Evolutionary conservation across 2,329 filamentous ascomycete genomes (phyloP), one percentile per base, ranked within the genome.

Genomic region (Colletotrichum sp.): DNA sequence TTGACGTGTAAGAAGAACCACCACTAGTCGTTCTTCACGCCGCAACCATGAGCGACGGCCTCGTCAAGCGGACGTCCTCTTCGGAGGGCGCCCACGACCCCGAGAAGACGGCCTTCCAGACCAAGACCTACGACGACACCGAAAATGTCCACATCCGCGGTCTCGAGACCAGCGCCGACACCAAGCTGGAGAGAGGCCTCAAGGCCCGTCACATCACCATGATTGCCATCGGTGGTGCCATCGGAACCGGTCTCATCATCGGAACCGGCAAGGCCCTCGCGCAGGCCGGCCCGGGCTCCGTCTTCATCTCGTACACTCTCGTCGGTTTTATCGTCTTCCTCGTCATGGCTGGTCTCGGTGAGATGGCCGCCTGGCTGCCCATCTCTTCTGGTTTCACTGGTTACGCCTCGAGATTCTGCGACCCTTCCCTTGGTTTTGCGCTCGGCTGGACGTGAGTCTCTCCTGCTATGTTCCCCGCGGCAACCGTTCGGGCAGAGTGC

Each of bases 281-380:
- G 26, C 86, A 89, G 79, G 88, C 88, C 66, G 89, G 89, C 1
- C 94, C 94, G 66, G 93, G 87, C 24, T 91, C 93, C 12, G 91
- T 95, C 82, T 88, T 95, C 79, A 93, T 95, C 82, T 92, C 92
- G 12, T 95, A 95, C 85, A 88, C 90, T 48, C 83, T 94, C 77
- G 90, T 95, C 78, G 94, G 94, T 78, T 85, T 93, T 63, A 85
- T 97, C 75, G 95, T 96, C 79, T 97, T 93, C 84, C 86, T 95
- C 57, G 95, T 97, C 79, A 96, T 97, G 94, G 93, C 92, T 74
- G 93, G 91, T 72, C 91, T 97, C 6, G 95, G 95, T 77, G 95
- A 96, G 84, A 97, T 97, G 94, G 94, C 95, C 10, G 91, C 95
- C 68, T 97, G 94, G 94, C 84, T 97, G 39, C 95, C 95, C 67